phyloP scores from a whole-genome alignment of 176 grass and related monocot genomes.

The Tillandsia fasciculata region DNA sequence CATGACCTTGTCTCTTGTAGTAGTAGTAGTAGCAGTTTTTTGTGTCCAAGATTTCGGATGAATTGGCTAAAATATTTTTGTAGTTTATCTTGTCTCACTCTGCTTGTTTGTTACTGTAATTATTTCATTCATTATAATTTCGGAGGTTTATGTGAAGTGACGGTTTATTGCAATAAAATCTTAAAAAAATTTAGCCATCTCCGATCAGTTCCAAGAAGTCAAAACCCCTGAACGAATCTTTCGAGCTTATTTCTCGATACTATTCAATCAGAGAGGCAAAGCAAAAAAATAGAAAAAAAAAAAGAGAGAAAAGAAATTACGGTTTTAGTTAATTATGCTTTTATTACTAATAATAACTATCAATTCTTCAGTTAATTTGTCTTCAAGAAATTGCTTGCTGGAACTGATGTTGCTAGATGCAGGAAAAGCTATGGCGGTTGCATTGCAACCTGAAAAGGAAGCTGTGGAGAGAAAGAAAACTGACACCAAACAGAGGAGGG shows the following conservation, averaged over 20 bases:
- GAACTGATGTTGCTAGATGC: constrained; percentile 16
- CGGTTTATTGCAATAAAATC: neutral
- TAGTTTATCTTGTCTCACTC: neutral
- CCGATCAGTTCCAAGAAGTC: neutral
- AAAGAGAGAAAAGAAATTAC: neutral
- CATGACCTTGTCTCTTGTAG: neutral
- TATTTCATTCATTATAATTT: neutral
- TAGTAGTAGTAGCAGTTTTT: too few species aligned
- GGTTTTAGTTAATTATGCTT: neutral
- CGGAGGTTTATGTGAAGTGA: neutral
- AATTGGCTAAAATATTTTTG: neutral
- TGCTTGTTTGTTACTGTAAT: neutral
- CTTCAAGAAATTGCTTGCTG: neutral
- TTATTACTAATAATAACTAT: neutral
- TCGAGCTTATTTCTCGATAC: neutral
- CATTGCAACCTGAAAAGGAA: constrained; percentile 63
- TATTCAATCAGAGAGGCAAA: neutral
- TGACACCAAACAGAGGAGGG: constrained; percentile 70
- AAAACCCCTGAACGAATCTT: neutral
- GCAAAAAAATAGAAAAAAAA: neutral
- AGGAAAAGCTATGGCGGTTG: constrained; percentile 78
- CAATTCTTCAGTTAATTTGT: neutral
- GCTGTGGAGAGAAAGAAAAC: constrained; percentile 51
- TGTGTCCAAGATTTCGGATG: neutral
- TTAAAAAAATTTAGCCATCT: neutral